These are phyloP conservation scores for Blastocystis sp. DNA, from an alignment of 352 stramenopile species.

Conservation along the genomic window DNA sequence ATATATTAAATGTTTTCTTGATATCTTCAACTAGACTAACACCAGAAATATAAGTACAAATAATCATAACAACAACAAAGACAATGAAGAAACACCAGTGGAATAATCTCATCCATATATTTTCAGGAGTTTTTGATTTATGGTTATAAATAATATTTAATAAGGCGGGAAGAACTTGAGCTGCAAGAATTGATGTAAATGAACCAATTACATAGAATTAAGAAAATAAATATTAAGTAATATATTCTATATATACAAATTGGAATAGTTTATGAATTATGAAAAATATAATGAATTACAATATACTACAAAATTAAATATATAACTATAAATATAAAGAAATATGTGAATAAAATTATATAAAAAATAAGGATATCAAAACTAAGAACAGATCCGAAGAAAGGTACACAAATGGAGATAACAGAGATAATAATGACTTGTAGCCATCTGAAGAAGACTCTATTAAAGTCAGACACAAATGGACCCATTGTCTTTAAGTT, in stretches of 20 bases:
- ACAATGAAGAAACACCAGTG: neutral
- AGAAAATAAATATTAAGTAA: no score
- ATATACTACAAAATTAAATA: conserved; percentile 10
- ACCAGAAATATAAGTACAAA: conserved; percentile 24
- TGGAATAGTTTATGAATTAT: no score
- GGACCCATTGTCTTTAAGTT: neutral
- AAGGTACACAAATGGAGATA: neutral
- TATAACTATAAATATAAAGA: neutral
- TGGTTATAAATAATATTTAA: conserved; percentile 16
- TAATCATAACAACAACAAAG: conserved; percentile 14
- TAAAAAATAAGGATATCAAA: conserved; percentile 29
- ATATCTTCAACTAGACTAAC: no score
- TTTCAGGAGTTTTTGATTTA: neutral
- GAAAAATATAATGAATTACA: conserved; percentile 32
- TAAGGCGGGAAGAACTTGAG: conserved; percentile 1
- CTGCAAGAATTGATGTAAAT: conserved; percentile 21
- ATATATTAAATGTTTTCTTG: no score
- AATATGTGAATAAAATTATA: no score
- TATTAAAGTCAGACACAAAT: conserved; percentile 12
- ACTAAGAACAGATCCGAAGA: conserved; percentile 6
- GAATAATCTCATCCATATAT: neutral
- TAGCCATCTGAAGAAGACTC: conserved; percentile 4
- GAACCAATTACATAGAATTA: no score
- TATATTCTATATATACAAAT: no score
- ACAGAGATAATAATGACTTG: conserved; percentile 17